Evolutionary conservation across 495 filamentous ascomycete species (phyloP).

Genomic region (Tuber magnatum): DNA sequence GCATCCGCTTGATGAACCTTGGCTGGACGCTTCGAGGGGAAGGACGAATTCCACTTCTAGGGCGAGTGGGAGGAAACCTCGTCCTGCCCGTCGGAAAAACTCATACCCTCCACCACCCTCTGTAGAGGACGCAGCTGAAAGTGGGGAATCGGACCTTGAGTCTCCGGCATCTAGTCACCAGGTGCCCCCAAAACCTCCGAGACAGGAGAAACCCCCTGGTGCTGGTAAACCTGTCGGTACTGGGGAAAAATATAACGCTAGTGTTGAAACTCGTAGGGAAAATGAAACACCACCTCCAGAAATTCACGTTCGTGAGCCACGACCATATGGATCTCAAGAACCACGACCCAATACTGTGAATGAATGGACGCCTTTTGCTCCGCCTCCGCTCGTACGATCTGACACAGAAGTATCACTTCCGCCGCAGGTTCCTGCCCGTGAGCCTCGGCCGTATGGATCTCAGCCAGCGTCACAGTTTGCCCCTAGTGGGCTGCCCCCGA

Average conservation of each 20-base stretch:
- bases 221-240: neutral
- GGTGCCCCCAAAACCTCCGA: neutral
- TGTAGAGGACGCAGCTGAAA: neutral
- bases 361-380: neutral
- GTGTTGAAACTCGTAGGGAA: neutral
- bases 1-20: neutral
- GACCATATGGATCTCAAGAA: neutral
- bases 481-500: neutral
- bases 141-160: constrained; percentile 1
- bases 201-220: neutral
- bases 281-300: neutral
- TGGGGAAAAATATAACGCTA: neutral
- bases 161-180: neutral
- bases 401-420: constrained; percentile 1
- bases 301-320: neutral
- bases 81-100: neutral
- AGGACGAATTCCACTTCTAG: neutral
- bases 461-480: neutral
- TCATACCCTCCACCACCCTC: neutral
- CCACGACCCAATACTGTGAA: neutral
- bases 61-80: neutral
- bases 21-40: neutral
- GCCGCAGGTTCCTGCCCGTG: neutral
- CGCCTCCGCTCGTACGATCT: constrained; percentile 1
- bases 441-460: neutral